These are phyloP conservation scores for Drechmeria coniospora DNA, from an alignment of 2,329 filamentous ascomycete species.

Conservation along the genomic window DNA sequence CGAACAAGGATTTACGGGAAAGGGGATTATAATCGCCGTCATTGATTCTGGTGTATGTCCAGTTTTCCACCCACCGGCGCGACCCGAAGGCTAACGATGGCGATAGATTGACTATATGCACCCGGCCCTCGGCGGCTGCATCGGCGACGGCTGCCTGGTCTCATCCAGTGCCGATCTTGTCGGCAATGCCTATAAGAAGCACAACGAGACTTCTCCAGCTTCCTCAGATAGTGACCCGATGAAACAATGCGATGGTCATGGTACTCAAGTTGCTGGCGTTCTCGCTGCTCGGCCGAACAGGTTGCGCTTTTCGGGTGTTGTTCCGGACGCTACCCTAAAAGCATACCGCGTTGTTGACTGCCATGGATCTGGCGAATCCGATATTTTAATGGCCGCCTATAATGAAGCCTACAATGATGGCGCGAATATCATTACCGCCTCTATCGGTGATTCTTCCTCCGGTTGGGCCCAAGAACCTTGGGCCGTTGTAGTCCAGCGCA, in stretches of 20 bases:
- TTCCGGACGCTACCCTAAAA: slow-evolving; percentile 21
- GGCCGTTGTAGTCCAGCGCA: slow-evolving; percentile 23
- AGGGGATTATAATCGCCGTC: slow-evolving; percentile 36
- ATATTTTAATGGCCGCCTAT: slow-evolving; percentile 23
- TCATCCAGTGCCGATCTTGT: slow-evolving; percentile 27
- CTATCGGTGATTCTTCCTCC: slow-evolving; percentile 16
- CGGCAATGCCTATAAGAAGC: slow-evolving; percentile 18
- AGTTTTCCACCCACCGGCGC: neutral
- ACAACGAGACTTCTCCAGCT: slow-evolving; percentile 16
- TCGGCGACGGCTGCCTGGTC: slow-evolving; percentile 28
- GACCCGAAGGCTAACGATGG: neutral
- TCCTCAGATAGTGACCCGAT: slow-evolving; percentile 24
- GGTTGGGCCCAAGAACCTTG: slow-evolving; percentile 15
- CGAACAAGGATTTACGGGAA: slow-evolving; percentile 30
- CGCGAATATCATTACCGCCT: slow-evolving; percentile 21
- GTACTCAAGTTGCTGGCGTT: slow-evolving; percentile 29
- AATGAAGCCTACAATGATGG: slow-evolving; percentile 24
- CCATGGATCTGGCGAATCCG: slow-evolving; percentile 9
- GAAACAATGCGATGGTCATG: slow-evolving; percentile 24
- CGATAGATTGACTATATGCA: slow-evolving; percentile 46
- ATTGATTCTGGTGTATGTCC: slow-evolving; percentile 37
- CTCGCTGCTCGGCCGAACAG: slow-evolving; percentile 23
- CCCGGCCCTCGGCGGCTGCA: slow-evolving; percentile 41
- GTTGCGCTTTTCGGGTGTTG: slow-evolving; percentile 22
- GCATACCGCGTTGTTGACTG: slow-evolving; percentile 23